These are phyloP conservation scores for Talaromyces thailandensis DNA, from an alignment of 495 filamentous ascomycete species.

Conservation along the genomic window DNA sequence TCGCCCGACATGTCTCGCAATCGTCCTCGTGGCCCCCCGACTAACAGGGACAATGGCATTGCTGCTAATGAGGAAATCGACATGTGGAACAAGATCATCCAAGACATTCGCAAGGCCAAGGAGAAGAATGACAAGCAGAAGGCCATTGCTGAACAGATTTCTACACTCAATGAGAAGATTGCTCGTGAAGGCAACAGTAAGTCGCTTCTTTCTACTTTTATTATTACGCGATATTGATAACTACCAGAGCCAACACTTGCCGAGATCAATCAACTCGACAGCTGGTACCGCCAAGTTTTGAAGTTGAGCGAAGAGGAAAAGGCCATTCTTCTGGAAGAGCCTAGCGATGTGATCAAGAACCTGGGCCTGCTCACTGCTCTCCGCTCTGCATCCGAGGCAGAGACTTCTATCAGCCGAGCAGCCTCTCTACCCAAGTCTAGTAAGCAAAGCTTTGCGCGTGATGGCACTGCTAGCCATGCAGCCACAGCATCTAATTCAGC, in stretches of 20 bases:
- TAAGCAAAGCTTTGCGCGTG: constrained; percentile 62
- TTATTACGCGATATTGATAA: background rate
- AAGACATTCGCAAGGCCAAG: constrained; percentile 48
- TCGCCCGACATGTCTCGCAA: constrained; percentile 32
- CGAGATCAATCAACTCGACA: constrained; percentile 43
- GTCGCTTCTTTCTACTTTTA: constrained; percentile 10
- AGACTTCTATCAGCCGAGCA: constrained; percentile 40
- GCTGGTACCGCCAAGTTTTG: constrained; percentile 52
- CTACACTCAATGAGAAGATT: constrained; percentile 41
- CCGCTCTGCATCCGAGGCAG: constrained; percentile 46
- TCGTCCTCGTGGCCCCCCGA: constrained; percentile 29
- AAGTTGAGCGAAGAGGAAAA: constrained; percentile 55
- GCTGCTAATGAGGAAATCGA: constrained; percentile 53
- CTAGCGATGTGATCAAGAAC: constrained; percentile 50
- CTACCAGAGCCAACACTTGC: constrained; percentile 26
- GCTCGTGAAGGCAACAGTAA: constrained; percentile 36
- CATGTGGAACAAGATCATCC: constrained; percentile 55
- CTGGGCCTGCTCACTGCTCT: constrained; percentile 54
- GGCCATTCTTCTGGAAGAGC: constrained; percentile 47
- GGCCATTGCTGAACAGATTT: constrained; percentile 41
- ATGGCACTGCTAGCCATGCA: constrained; percentile 60
- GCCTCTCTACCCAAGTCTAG: constrained; percentile 42
- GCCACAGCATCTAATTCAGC: constrained; percentile 48
- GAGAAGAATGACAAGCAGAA: constrained; percentile 52
- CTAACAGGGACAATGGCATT: constrained; percentile 36